phyloP scores from a whole-genome alignment of 805 yeast genomes.

The Pichia scutulata region DNA sequence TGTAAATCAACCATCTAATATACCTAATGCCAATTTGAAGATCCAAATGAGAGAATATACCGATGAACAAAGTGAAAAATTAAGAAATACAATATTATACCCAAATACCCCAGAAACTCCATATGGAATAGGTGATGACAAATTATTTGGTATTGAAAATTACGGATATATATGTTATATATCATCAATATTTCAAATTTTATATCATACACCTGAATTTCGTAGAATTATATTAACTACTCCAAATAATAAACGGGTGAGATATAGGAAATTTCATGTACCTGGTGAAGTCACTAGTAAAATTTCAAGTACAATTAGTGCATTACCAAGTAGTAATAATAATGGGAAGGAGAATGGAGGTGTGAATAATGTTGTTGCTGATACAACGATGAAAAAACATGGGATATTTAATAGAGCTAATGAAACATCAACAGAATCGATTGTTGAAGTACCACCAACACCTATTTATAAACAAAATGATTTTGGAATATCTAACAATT shows the following conservation, averaged over 20 bases:
- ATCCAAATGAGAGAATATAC: neutral
- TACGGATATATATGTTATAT: slow-evolving; percentile 93
- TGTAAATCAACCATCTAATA: too few species aligned
- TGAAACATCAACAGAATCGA: neutral
- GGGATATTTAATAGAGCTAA: neutral
- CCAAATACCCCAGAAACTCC: slow-evolving; percentile 29
- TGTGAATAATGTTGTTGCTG: neutral
- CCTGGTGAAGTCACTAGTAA: neutral
- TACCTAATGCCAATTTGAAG: neutral
- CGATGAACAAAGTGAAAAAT: neutral
- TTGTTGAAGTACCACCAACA: neutral
- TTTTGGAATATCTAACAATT: slow-evolving; percentile 3
- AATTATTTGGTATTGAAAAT: slow-evolving; percentile 75
- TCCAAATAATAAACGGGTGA: slow-evolving; percentile 32
- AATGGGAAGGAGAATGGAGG: neutral
- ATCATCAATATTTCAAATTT: slow-evolving; percentile 84
- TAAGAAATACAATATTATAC: slow-evolving; percentile 19
- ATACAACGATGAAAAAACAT: neutral
- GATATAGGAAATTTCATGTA: slow-evolving; percentile 30
- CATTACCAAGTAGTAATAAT: neutral
- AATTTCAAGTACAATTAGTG: neutral
- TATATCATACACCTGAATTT: slow-evolving; percentile 67
- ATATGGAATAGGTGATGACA: slow-evolving; percentile 61
- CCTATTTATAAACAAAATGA: neutral
- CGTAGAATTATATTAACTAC: slow-evolving; percentile 46